A percentile compares a stretch with the other conserved stretches of the same genome.
These are phyloP conservation scores for Monilinia fructigena DNA, from an alignment of 2,329 filamentous ascomycete species.

Conservation along the genomic window DNA sequence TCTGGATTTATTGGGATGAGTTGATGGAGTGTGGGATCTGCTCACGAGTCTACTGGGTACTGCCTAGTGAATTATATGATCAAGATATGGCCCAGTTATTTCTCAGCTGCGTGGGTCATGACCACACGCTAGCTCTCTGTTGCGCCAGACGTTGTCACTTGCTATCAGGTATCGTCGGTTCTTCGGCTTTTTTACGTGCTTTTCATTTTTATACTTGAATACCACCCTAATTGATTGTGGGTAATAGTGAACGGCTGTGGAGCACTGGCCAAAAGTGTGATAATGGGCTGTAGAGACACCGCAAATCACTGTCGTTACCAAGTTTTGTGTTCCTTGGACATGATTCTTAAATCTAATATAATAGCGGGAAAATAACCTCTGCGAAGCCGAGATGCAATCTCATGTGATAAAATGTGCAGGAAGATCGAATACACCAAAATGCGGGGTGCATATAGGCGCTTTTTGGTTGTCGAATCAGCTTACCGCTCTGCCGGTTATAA, in stretches of 20 bases:
- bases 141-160: not conserved
- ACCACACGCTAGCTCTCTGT: not conserved
- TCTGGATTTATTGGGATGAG: not conserved
- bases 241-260: not conserved
- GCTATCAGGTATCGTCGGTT: slow-evolving; percentile 1
- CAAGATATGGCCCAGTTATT: not conserved
- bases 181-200: not conserved
- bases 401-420: slow-evolving; percentile 5
- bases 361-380: not conserved
- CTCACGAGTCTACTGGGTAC: slow-evolving; percentile 2
- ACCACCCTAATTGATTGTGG: not conserved
- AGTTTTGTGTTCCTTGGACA: not conserved
- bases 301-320: slow-evolving; percentile 18
- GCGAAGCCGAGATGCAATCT: not conserved
- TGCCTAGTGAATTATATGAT: slow-evolving; percentile 15
- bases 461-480: slow-evolving; percentile 3
- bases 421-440: not conserved
- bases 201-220: not conserved
- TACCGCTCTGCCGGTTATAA: not conserved
- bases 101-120: not conserved
- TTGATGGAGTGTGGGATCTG: not conserved
- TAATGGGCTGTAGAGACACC: not conserved
- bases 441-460: slow-evolving; percentile 16
- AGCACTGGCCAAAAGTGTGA: slow-evolving; percentile 6
- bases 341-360: slow-evolving; percentile 7